Evolutionary conservation across 169 alveolate species (phyloP).

Genomic region (Cryptosporidium ryanae): DNA sequence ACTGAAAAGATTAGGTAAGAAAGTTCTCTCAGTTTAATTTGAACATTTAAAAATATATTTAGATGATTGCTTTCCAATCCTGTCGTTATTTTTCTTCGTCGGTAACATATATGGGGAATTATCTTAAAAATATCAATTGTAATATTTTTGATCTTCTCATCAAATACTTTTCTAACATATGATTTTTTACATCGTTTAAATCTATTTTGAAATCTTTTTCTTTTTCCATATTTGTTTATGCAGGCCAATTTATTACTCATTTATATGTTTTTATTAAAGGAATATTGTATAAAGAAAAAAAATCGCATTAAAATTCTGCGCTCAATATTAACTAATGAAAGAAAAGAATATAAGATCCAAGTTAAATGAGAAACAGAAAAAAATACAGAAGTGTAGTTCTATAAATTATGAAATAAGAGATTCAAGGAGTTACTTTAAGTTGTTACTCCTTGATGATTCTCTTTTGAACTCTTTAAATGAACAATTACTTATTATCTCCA

Average conservation of each 20-base stretch:
- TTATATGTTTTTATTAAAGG: too few relatives aligned
- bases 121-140: not conserved
- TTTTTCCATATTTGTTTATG: too few relatives aligned
- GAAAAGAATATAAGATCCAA: not conserved
- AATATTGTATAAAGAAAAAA: too few relatives aligned
- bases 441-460: not conserved
- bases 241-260: too few relatives aligned
- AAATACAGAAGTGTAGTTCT: not conserved
- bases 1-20: not conserved
- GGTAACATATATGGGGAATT: not conserved
- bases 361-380: not conserved
- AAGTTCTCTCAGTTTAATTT: not conserved
- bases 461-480: not conserved
- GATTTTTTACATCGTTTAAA: too few relatives aligned
- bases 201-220: too few relatives aligned
- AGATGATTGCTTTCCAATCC: not conserved
- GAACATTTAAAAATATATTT: not conserved
- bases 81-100: not conserved
- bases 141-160: too few relatives aligned
- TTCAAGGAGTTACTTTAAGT: too few relatives aligned
- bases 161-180: too few relatives aligned
- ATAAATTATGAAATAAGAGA: not conserved
- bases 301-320: too few relatives aligned
- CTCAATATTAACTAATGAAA: not conserved
- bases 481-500: constrained; percentile 6